Percentiles rank a stretch among this genome's conserved stretches.
Evolutionary conservation across 352 stramenopile genomes (phyloP).

Genomic region (Phytophthora lateralis): DNA sequence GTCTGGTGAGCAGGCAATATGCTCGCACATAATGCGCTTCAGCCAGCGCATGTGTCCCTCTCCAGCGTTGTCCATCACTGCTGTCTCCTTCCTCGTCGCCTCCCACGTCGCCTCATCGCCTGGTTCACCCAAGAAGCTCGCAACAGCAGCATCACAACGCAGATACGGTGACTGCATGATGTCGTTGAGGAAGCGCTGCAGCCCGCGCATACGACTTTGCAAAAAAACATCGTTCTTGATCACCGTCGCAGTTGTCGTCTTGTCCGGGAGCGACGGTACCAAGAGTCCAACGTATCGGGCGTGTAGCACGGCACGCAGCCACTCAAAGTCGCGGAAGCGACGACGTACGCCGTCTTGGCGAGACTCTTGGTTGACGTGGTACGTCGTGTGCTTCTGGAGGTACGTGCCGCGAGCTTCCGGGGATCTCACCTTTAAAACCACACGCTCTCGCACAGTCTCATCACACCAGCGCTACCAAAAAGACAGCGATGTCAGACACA

Average conservation of each 20-base stretch:
- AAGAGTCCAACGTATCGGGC: slow-evolving; percentile 70
- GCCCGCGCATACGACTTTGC: slow-evolving; percentile 59
- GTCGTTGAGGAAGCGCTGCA: slow-evolving; percentile 63
- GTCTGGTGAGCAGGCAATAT: slow-evolving; percentile 40
- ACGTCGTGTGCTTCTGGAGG: slow-evolving; percentile 78
- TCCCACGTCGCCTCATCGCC: slow-evolving; percentile 66
- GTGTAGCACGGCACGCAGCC: slow-evolving; percentile 65
- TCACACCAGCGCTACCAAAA: slow-evolving; percentile 27
- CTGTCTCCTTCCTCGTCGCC: slow-evolving; percentile 52
- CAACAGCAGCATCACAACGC: slow-evolving; percentile 56
- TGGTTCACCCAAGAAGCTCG: slow-evolving; percentile 46
- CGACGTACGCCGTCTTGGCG: slow-evolving; percentile 47
- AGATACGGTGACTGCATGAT: slow-evolving; percentile 67
- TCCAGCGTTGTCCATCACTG: slow-evolving; percentile 64
- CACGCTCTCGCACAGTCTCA: slow-evolving; percentile 25
- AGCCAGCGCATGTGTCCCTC: slow-evolving; percentile 71
- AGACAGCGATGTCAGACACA: slow-evolving; percentile 3
- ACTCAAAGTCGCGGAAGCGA: slow-evolving; percentile 79
- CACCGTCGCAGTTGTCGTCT: slow-evolving; percentile 46
- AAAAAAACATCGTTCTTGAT: slow-evolving; percentile 64
- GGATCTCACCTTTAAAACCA: slow-evolving; percentile 45
- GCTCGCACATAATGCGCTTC: slow-evolving; percentile 50
- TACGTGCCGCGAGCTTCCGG: slow-evolving; percentile 67
- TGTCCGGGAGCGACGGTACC: slow-evolving; percentile 70
- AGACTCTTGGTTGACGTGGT: slow-evolving; percentile 48